Conservation (phyloP, 176 grass and related monocot genomes). For the Guadua angustifolia region DNA sequence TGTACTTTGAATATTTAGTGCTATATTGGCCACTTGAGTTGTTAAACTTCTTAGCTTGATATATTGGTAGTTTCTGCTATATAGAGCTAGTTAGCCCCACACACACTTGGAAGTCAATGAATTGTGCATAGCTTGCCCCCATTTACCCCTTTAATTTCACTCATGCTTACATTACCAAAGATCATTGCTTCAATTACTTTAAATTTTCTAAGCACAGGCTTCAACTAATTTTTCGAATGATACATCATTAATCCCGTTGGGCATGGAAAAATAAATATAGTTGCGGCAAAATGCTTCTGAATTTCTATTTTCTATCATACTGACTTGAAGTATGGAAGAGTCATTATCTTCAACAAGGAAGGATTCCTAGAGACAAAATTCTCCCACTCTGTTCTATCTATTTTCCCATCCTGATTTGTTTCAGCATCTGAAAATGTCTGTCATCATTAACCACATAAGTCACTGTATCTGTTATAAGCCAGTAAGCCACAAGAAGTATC, state of each 20-base stretch:
- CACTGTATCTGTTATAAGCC: slow-evolving; percentile 21
- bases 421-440: slow-evolving; percentile 96
- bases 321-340: slow-evolving; percentile 94
- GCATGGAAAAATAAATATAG: background rate
- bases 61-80: background rate
- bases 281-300: background rate
- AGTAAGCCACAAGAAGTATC: slow-evolving; percentile 23
- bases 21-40: background rate
- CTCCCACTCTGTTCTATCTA: slow-evolving; percentile 92
- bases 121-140: too few relatives aligned
- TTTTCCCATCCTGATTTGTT: slow-evolving; percentile 87
- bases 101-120: too few relatives aligned
- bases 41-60: background rate
- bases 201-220: background rate
- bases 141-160: background rate
- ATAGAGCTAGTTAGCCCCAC: too few relatives aligned
- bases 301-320: slow-evolving; percentile 35
- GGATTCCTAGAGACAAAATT: slow-evolving; percentile 88
- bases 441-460: slow-evolving; percentile 39
- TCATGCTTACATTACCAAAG: background rate
- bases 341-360: slow-evolving; percentile 98
- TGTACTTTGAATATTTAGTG: background rate
- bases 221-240: slow-evolving; percentile 15
- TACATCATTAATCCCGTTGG: background rate
- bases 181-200: slow-evolving; percentile 5